Evolutionary conservation across 495 filamentous ascomycete genomes (phyloP), one percentile per base, ranked within the genome.

Genomic region (Hypoxylon intermedium): DNA sequence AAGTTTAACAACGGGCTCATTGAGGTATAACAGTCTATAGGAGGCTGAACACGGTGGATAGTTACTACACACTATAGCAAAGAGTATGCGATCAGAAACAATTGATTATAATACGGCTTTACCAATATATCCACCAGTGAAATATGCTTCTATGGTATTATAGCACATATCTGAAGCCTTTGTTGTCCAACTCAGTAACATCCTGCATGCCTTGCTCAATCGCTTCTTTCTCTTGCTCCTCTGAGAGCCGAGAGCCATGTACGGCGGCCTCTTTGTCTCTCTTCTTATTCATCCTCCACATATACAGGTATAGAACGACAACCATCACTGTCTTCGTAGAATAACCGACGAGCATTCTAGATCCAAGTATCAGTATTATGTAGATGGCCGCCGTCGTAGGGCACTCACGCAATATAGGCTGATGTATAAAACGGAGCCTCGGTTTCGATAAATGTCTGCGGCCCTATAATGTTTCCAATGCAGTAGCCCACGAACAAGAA

Each of bases 191-290:
- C 64, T 85, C 81, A 0, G 82, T 84, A 71, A 79, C 71, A 53
- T 84, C 81, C 69, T 80, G 67, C 81, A 84, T 85, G 11, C 82
- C 82, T 51, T 64, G 71, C 51, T 84, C 80, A 38, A 84, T 76
- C 0, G 79, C 80, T 28, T 78, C 79, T 52, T 68, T 71, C 33
- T 78, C 73, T 47, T 78, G 74, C 15, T 74, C 73, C 2, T 71
- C 67, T 0, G 65, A 66, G 1, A 67, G 36, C 6, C 48, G 28
- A 1, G 52, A 37, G 15, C 65, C 65, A 28, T 67, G 63, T 50
- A 58, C 47, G n/a, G 72, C 62, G 7, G 75, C 76, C 23, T 77
- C 76, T 0, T 74, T 63, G 61, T 84, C 81, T 21, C 82, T 72
- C 33, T 78, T 77, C 69, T 79, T 83, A 58, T 84, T 85, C 20